These are phyloP conservation scores for Trichothecium sympodiale DNA, from an alignment of 2,329 filamentous ascomycete species.

Conservation along the genomic window DNA sequence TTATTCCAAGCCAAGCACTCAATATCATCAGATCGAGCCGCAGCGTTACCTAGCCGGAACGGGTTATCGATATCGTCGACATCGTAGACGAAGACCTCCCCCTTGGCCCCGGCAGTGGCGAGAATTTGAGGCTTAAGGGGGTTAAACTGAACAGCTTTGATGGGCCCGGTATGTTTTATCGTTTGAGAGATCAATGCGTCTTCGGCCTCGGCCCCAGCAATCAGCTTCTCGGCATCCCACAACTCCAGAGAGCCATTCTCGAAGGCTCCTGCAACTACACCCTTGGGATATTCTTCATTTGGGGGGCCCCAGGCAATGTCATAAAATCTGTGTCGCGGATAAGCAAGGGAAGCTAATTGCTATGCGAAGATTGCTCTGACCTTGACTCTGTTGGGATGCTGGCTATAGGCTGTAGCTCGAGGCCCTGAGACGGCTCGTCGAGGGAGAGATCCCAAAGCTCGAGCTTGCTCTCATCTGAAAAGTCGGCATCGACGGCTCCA, in stretches of 20 bases:
- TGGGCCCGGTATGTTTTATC: conserved; percentile 80
- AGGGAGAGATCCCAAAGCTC: conserved; percentile 93
- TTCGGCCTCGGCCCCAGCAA: conserved; percentile 32
- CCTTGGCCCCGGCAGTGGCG: conserved; percentile 86
- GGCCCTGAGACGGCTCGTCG: conserved; percentile 60
- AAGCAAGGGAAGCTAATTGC: conserved; percentile 4
- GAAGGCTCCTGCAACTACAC: conserved; percentile 88
- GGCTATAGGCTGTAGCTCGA: conserved; percentile 77
- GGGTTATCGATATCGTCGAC: conserved; percentile 81
- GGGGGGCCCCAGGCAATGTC: conserved; percentile 90
- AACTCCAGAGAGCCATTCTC: conserved; percentile 90
- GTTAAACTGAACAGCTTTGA: conserved; percentile 96
- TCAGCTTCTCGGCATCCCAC: conserved; percentile 73
- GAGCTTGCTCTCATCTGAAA: conserved; percentile 92
- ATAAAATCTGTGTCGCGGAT: conserved; percentile 59
- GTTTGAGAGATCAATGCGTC: conserved; percentile 81
- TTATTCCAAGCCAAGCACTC: conserved; percentile 98
- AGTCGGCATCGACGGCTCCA: conserved; percentile 91
- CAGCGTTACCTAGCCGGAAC: conserved; percentile 77
- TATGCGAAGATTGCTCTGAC: conserved; percentile 30
- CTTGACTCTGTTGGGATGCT: conserved; percentile 83
- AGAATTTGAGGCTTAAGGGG: conserved; percentile 82
- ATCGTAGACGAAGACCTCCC: conserved; percentile 93
- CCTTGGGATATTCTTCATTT: conserved; percentile 65
- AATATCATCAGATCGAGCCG: conserved; percentile 85